A percentile compares a stretch with the other conserved stretches of the same genome.
Evolutionary conservation across 2,329 filamentous ascomycete genomes (phyloP).

Genomic region (Cladobotryum protrusum): DNA sequence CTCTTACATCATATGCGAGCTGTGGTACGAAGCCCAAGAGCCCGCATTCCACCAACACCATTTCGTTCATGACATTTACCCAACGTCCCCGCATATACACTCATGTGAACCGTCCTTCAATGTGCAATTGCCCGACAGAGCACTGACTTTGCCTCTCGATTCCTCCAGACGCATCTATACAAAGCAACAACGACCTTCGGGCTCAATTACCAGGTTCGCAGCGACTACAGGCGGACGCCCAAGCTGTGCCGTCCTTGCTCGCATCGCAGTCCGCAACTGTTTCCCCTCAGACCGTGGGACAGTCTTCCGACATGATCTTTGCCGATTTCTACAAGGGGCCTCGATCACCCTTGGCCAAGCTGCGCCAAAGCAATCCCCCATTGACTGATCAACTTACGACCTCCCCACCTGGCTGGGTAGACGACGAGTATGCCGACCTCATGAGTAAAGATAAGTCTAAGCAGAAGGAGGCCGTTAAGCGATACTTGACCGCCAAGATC

Average conservation of each 20-base stretch:
- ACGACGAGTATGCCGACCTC: conserved; percentile 54
- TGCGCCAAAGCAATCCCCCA: conserved; percentile 35
- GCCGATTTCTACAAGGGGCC: conserved; percentile 54
- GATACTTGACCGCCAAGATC: conserved; percentile 47
- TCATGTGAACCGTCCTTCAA: neutral
- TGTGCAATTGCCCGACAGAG: neutral
- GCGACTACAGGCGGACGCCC: neutral
- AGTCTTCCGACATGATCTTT: conserved; percentile 44
- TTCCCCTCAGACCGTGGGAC: neutral
- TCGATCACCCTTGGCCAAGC: conserved; percentile 46
- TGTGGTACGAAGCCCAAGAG: no score
- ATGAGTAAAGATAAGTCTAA: conserved; percentile 55
- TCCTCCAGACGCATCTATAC: no score
- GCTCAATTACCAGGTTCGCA: neutral
- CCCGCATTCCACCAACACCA: neutral
- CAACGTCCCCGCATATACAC: neutral
- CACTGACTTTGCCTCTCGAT: neutral
- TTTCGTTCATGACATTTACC: neutral
- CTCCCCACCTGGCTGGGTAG: conserved; percentile 28
- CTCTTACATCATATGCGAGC: neutral
- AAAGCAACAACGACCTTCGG: neutral
- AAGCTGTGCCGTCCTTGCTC: neutral
- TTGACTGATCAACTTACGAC: conserved; percentile 24
- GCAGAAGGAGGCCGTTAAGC: conserved; percentile 57
- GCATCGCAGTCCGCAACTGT: neutral